phyloP scores from a whole-genome alignment of 2,329 filamentous ascomycete species.

The Drechslerella stenobrocha region DNA sequence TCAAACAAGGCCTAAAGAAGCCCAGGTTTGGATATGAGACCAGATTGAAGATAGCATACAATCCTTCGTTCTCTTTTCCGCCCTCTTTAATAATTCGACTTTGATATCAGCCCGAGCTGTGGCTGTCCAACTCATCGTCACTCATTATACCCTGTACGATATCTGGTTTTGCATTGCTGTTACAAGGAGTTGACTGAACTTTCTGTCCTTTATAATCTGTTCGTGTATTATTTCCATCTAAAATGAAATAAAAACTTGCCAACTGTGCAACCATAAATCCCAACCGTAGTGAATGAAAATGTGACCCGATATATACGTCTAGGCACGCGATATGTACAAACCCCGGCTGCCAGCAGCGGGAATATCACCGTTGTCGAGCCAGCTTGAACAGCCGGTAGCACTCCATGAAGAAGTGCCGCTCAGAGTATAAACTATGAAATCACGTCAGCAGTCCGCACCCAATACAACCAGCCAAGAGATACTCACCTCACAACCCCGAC shows the following conservation, averaged over 20 bases:
- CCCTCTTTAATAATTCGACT: no score
- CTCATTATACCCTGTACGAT: conserved; percentile 4
- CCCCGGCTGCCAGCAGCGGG: not conserved
- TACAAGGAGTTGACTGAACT: no score
- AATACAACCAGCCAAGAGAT: not conserved
- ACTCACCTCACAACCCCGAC: conserved; percentile 49
- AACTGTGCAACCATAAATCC: no score
- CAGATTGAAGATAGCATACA: not conserved
- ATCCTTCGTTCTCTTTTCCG: no score
- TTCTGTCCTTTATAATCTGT: no score
- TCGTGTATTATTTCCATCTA: no score
- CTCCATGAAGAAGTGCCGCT: conserved; percentile 38
- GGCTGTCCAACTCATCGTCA: no score
- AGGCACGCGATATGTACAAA: not conserved
- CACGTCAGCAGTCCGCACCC: not conserved
- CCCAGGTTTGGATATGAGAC: not conserved
- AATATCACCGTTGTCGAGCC: conserved; percentile 14
- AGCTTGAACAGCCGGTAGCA: conserved; percentile 31
- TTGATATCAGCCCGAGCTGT: no score
- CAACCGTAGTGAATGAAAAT: no score
- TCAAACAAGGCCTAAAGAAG: conserved; percentile 8
- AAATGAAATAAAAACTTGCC: no score
- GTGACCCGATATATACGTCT: no score
- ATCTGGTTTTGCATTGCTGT: no score
- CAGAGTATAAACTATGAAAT: conserved; percentile 41